Evolutionary conservation across 345 rosid species (phyloP), one percentile per base, ranked within the genome.

Genomic region (Microcos paniculata): DNA sequence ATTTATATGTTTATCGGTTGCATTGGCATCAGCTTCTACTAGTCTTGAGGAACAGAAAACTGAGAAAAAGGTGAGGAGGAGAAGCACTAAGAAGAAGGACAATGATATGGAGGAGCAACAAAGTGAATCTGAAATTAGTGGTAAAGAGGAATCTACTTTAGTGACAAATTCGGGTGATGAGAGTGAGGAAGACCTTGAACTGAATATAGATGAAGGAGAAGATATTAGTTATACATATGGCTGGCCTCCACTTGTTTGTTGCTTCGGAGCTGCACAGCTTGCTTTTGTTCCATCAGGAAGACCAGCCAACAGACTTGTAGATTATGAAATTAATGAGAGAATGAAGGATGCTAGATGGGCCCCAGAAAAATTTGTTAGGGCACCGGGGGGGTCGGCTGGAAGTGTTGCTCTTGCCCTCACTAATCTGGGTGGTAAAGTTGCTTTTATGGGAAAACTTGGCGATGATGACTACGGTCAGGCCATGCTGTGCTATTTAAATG

Each of bases 221-320:
- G 98, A 91, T 76, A 84, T 92, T 71, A 89, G 91, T 79, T 82
- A 71, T 53, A 85, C 95, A 0, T 91, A 91, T 72, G 95, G 95
- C 52, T 94, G 94, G 97, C 98, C 98, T 79, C 94, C 97, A 26
- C 94, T 94, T 31, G 95, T 94, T 75, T 94, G 98, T 78, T 94
- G 98, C 84, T 94, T 94, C 70, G 98, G 98, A 82, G 81, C 97
- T 77, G 93, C 95, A 52, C 92, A 88, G 51, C 93, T 91, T 83
- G 94, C 92, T 65, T 94, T 94, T 81, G 87, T 94, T 53, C 97
- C 97, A 14, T 88, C 91, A 19, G 98, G 95, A 71, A 90, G 97
- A 81, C 90, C 88, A 46, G 96, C 94, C 11, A 91, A 89, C 83
- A 85, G 97, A 79, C 96, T 90, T 76, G 38, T 91, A 78, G 89